Conservation (phyloP, 2,329 filamentous ascomycete genomes). For the Bisporella sp. region DNA sequence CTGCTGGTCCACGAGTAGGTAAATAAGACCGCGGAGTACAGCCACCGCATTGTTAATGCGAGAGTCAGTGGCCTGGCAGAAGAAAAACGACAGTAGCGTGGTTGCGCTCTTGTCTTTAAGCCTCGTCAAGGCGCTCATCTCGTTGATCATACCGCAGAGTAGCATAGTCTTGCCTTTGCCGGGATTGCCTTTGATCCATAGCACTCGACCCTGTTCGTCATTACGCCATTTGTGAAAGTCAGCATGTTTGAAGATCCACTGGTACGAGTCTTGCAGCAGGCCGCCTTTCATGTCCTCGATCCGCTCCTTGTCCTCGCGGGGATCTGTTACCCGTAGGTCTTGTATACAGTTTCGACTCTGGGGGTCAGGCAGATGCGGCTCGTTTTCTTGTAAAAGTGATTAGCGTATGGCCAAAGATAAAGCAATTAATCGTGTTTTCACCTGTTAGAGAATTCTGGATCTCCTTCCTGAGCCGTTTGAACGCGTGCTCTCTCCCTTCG, state of each 20-base stretch:
- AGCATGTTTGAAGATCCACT: conserved; percentile 27
- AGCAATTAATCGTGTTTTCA: not conserved
- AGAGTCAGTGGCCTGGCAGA: too few relatives aligned
- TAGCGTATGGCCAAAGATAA: not conserved
- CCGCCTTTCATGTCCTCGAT: conserved; percentile 15
- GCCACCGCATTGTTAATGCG: conserved; percentile 10
- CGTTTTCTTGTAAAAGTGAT: not conserved
- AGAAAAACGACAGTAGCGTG: conserved; percentile 24
- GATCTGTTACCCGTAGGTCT: not conserved
- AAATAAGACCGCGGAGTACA: conserved; percentile 37
- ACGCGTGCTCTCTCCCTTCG: not conserved
- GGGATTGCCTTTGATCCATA: conserved; percentile 14
- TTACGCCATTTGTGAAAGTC: conserved; percentile 23
- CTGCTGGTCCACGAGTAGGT: conserved; percentile 29
- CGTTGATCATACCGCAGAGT: not conserved
- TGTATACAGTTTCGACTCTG: not conserved
- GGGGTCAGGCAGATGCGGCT: not conserved
- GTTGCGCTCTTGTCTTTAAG: not conserved
- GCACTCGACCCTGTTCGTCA: conserved; percentile 15
- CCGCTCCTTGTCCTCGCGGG: too few relatives aligned
- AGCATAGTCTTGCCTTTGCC: too few relatives aligned
- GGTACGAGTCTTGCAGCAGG: conserved; percentile 24
- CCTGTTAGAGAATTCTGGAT: conserved; percentile 1
- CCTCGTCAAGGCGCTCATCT: not conserved
- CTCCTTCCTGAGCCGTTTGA: not conserved